Base-by-base conservation (phyloP, 768 basidiomycete species). In the Auriculariales sp. region DNA sequence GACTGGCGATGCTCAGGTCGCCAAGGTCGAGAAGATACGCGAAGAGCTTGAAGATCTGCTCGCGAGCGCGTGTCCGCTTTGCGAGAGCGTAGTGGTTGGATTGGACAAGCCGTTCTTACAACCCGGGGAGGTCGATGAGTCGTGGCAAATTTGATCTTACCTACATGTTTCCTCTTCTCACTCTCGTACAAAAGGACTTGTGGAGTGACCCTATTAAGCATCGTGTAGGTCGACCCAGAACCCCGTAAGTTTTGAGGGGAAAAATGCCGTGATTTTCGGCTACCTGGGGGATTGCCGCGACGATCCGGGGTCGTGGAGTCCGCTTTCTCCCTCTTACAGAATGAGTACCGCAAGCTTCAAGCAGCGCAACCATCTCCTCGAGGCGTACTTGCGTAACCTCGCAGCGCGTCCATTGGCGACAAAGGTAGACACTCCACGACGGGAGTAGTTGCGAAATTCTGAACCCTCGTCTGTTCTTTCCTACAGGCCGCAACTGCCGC, bases 61-160 rank as follows among this genome's bases (percentile, higher is more conserved):
- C 33, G 83, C 92, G 15, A 81, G 83, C 56, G 87, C 74, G 52
- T 98, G 95, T 67, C 92, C 93, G 28, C 66, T 97, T 51, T 99
- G 95, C 63, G 95, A 98, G 61, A 82, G 82, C 54, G 84, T 92
- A 15, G 74, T 95, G 39, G 79, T 72, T 3, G 83, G 84, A 4
- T 64, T 98, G 57, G 93, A 98, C 62, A 83, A 79, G 62, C 81
- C 89, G 11, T 98, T 98, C 58, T 77, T 86, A 46, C 71, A 74
- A 55, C 75, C 80, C 29, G 90, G 80, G 28, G 89, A 92, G 64
- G 69, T 73, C 34, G 85, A 89, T 64, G 69, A 71, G 49, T 85
- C 81, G 49, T 91, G 88, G 88, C 69, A 75, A 51, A 60, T 90
- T 54, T 91, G 66, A 49, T 48, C 35, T 7, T 31, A n/a, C 15